Evolutionary conservation across 331 rosid genomes (phyloP).

Genomic region (Phaseolus coccineus): DNA sequence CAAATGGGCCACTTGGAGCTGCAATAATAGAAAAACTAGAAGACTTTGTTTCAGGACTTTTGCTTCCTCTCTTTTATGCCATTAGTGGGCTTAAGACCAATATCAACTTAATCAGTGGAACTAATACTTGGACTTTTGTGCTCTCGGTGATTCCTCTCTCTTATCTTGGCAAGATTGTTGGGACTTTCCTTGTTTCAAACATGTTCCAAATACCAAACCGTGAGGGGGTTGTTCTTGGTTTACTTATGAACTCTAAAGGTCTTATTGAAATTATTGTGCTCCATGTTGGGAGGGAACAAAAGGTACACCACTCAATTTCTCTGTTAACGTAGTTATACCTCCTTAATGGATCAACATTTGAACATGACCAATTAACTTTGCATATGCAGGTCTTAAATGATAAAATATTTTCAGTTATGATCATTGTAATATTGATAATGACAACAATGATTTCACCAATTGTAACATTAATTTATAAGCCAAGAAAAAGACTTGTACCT

Average conservation of each 20-base stretch:
- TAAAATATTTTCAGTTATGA: conserved; percentile 70
- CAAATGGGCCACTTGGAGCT: conserved; percentile 78
- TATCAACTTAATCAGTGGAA: conserved; percentile 36
- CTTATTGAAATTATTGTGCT: conserved; percentile 81
- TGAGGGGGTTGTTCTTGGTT: conserved; percentile 80
- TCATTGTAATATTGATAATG: conserved; percentile 66
- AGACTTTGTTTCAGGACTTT: conserved; percentile 85
- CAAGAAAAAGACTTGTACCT: conserved; percentile 63
- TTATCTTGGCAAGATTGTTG: conserved; percentile 63
- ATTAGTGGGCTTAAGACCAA: conserved; percentile 83
- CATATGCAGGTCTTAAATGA: conserved; percentile 65
- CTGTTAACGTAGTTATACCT: not conserved
- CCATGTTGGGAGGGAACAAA: conserved; percentile 81
- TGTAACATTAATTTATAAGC: conserved; percentile 69
- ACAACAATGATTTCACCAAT: conserved; percentile 69
- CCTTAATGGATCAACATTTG: not conserved
- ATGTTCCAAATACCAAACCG: conserved; percentile 64
- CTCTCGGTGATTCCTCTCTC: conserved; percentile 55
- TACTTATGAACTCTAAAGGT: conserved; percentile 90
- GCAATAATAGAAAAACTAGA: conserved; percentile 83
- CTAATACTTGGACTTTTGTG: conserved; percentile 50
- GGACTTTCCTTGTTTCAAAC: conserved; percentile 58
- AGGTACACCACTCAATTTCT: conserved; percentile 46
- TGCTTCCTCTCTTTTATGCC: conserved; percentile 84
- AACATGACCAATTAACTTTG: not conserved